A percentile compares a stretch with the other conserved stretches of the same genome.
phyloP scores from a whole-genome alignment of 2,329 filamentous ascomycete species.

The Ceratocystis eucalypticola region DNA sequence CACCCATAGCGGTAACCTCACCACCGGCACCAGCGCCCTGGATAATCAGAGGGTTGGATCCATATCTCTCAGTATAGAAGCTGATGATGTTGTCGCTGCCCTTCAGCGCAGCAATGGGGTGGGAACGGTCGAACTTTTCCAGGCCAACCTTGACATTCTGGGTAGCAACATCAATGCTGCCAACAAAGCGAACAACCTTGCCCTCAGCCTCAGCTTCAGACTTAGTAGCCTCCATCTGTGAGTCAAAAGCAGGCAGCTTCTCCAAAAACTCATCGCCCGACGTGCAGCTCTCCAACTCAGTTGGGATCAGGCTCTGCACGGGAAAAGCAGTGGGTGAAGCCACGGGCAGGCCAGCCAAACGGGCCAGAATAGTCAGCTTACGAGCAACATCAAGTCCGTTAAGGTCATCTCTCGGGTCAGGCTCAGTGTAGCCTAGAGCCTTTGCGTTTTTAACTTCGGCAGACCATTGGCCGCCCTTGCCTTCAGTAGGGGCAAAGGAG shows the following conservation, averaged over 20 bases:
- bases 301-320: conserved; percentile 84
- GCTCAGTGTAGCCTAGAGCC: conserved; percentile 82
- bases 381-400: conserved; percentile 87
- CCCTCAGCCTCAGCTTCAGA: conserved; percentile 70
- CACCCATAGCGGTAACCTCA: conserved; percentile 95
- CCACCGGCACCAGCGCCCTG: conserved; percentile 90
- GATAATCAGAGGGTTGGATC: conserved; percentile 77
- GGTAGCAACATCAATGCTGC: conserved; percentile 73
- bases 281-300: conserved; percentile 61
- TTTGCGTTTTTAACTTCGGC: conserved; percentile 87
- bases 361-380: conserved; percentile 87
- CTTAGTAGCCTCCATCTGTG: conserved; percentile 81
- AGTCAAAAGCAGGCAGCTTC: conserved; percentile 67
- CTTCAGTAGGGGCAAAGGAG: conserved; percentile 73
- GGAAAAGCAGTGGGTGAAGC: conserved; percentile 80
- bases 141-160: conserved; percentile 82
- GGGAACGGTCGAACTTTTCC: conserved; percentile 74
- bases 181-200: conserved; percentile 89
- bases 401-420: conserved; percentile 72
- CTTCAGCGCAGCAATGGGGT: conserved; percentile 87
- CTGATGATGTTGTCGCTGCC: conserved; percentile 98
- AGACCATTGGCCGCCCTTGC: conserved; percentile 68
- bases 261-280: conserved; percentile 78
- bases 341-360: conserved; percentile 68
- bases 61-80: conserved; percentile 95